Evolutionary conservation across 1,284 basidiomycete species (phyloP), one percentile per base, ranked within the genome.

Genomic region (Phellopilus nigrolimitatus): DNA sequence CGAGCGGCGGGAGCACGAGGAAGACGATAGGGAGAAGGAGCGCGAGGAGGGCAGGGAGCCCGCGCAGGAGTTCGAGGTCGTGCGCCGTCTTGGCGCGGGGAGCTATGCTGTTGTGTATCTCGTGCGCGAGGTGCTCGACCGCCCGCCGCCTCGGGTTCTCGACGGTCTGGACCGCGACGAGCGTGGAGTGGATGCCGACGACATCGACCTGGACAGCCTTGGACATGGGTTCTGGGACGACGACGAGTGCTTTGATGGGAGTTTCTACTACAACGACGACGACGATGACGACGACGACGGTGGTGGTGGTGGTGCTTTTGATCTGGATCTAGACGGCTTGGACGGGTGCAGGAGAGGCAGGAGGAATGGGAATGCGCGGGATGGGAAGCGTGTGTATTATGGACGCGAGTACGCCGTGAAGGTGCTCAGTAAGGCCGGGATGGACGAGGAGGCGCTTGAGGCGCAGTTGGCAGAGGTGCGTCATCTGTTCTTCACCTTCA

Each of bases 371-470:
- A 19, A 34, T 15, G 28, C n/a, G 31, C 24, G 28, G 21, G 25
- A 34, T 15, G 15, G 4, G 38, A 46, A 47, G 22, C 41, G 37
- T 44, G 42, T 45, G 17, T 46, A 46, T 45, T 91, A 94, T 60
- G 91, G 90, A 25, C 78, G 88, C 54, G 85, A 97, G 66, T 99
- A 89, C 66, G 95, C 95, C 15, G 82, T 99, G 71, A 99, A 99
- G 75, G 92, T 93, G 68, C 75, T 99, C 54, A 94, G 90, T 66
- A 98, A 95, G 69, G 87, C 85, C 47, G 88, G 95, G 72, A 82
- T 95, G 58, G 84, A 90, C 68, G 79, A 86, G 60, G 91, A 95
- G 52, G 85, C 89, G 58, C 76, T 95, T 62, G 80, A 78, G 34
- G 84, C 91, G 3, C 94, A 97, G 70, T 78, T 94, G 70, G 82